phyloP scores from a whole-genome alignment of 2,329 filamentous ascomycete genomes.

The Scopulariopsis brevicaulis region DNA sequence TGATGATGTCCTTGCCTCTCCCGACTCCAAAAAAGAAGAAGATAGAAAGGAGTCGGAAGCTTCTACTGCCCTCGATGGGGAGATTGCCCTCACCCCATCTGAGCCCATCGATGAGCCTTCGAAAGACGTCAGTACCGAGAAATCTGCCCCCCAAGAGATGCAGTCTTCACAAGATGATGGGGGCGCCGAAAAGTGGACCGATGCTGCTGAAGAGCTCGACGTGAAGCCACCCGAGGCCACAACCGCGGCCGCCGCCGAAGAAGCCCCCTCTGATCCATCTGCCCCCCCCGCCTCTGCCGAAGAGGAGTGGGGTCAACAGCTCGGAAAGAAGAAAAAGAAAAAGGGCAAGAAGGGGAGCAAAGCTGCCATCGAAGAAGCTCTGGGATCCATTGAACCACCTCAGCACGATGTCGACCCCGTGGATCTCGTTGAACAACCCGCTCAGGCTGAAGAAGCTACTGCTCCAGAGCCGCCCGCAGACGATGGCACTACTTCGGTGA shows the following conservation, averaged over 20 bases:
- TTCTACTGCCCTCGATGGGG: not conserved
- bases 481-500: not conserved
- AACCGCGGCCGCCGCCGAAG: not conserved
- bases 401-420: not conserved
- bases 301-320: not conserved
- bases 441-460: not conserved
- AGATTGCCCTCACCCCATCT: not conserved
- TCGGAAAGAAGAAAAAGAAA: conserved; percentile 4
- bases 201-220: not conserved
- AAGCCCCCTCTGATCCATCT: not conserved
- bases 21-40: not conserved
- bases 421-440: not conserved
- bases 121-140: not conserved
- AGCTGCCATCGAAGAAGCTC: not conserved
- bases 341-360: conserved; percentile 2
- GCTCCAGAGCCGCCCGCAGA: not conserved
- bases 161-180: not conserved
- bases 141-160: not conserved
- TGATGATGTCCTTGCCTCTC: not conserved
- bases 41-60: not conserved
- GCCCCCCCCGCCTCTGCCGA: conserved; percentile 1
- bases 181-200: not conserved
- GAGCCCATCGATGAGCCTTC: not conserved
- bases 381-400: not conserved
- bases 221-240: not conserved